Evolutionary conservation across 768 basidiomycete genomes (phyloP), one percentile per base, ranked within the genome.

Genomic region (Naganishia randhawae): DNA sequence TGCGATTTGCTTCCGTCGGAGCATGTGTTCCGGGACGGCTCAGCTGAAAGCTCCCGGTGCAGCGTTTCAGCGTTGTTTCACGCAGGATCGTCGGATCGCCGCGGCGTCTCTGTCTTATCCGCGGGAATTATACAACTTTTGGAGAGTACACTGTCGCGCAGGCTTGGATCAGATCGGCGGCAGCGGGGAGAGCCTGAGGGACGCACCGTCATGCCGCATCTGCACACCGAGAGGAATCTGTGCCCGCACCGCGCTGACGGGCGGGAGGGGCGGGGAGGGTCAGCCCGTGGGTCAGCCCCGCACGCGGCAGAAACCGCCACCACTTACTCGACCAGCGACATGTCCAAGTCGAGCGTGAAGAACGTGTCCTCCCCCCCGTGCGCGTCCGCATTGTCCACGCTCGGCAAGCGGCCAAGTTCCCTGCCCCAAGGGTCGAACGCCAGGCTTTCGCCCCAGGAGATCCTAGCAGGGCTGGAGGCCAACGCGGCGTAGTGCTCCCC

Each of bases 361-460:
- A 67, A 78, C 5, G 42, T 69, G 19, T 68, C 54, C 2, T 63
- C 52, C 35, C 69, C 71, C 7, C 65, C n/a, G 31, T 17, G 3
- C 8, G 13, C 3, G 25, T 22, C 39, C 29, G 19, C 66, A 65
- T 77, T 74, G 48, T 78, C 77, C 45, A 77, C 71, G 22, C 72
- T 73, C 2, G 66, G 41, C 16, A 78, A 66, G 16, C 76, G 69
- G 29, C 73, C 77, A 3, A 78, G 55, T 42, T 73, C 65, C 51
- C 33, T 39, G 22, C 77, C 77, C 77, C 77, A 78, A 2, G 77
- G 76, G 31, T 73, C 73, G 53, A 75, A 78, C 17, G 76, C 71
- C 37, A 78, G 57, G 0, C 72, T 66, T 65, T 78, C 77, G 9
- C 77, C 77, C 77, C 77, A 78, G 1, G 76, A 77, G 1, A 71